Evolutionary conservation across 2,329 filamentous ascomycete genomes (phyloP).

Genomic region (Beauveria bassiana): DNA sequence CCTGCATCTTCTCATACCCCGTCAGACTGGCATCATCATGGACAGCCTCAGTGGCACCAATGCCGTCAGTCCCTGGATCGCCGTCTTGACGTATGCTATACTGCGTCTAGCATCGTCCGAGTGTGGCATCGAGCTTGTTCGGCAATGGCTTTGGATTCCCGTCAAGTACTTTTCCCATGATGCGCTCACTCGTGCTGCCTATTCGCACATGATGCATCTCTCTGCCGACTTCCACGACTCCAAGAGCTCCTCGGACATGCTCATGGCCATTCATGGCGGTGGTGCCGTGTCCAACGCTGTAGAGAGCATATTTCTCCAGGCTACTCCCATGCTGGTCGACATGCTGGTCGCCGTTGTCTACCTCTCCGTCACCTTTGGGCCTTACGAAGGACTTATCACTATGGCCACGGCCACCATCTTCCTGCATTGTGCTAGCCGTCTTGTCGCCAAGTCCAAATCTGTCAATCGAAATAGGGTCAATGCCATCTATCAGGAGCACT

Average conservation of each 20-base stretch:
- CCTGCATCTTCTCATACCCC: slow-evolving; percentile 70
- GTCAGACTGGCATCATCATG: slow-evolving; percentile 72
- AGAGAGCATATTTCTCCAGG: slow-evolving; percentile 50
- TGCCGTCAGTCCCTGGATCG: slow-evolving; percentile 41
- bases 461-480: slow-evolving; percentile 43
- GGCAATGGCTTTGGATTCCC: slow-evolving; percentile 49
- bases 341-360: slow-evolving; percentile 52
- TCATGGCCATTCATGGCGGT: slow-evolving; percentile 48
- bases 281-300: slow-evolving; percentile 47
- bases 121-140: slow-evolving; percentile 45
- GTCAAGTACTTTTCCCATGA: slow-evolving; percentile 50
- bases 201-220: slow-evolving; percentile 52
- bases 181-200: slow-evolving; percentile 45
- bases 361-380: slow-evolving; percentile 49
- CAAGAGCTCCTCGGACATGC: slow-evolving; percentile 51
- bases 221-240: slow-evolving; percentile 56
- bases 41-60: slow-evolving; percentile 52
- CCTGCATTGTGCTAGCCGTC: slow-evolving; percentile 43
- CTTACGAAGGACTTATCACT: slow-evolving; percentile 56
- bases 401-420: slow-evolving; percentile 50
- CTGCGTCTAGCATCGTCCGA: slow-evolving; percentile 47
- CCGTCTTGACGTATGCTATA: slow-evolving; percentile 43
- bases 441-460: slow-evolving; percentile 42
- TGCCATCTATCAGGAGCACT: slow-evolving; percentile 47
- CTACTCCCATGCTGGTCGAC: slow-evolving; percentile 53